Evolutionary conservation across 1,139 yeast genomes (phyloP).

Genomic region (Sugiyamaella paludigena): DNA sequence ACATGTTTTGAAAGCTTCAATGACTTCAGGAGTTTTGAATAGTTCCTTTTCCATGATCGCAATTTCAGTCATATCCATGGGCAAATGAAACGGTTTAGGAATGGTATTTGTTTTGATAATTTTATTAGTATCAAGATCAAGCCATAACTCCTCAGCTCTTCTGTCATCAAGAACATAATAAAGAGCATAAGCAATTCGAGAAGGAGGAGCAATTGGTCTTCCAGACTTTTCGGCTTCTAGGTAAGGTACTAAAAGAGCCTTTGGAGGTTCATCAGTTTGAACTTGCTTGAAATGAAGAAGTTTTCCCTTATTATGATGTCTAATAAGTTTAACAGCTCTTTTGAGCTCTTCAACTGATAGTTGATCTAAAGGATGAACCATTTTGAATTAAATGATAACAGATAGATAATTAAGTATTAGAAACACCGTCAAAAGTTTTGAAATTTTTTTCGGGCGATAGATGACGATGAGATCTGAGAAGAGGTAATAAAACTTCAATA

Average conservation of each 20-base stretch:
- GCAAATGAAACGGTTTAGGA: constrained; percentile 69
- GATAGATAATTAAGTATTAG: no score
- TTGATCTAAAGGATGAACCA: constrained; percentile 57
- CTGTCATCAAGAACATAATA: constrained; percentile 58
- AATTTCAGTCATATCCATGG: constrained; percentile 70
- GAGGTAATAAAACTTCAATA: no score
- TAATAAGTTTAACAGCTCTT: constrained; percentile 52
- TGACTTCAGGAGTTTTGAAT: constrained; percentile 67
- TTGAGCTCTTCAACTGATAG: constrained; percentile 64
- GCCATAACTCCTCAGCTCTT: constrained; percentile 68
- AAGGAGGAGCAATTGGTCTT: constrained; percentile 48
- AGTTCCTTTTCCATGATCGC: constrained; percentile 59
- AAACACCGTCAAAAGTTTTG: no score
- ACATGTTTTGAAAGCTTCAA: constrained; percentile 56
- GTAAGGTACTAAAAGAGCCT: constrained; percentile 65
- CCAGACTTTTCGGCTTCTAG: constrained; percentile 69
- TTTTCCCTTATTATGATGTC: constrained; percentile 48
- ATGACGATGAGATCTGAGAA: no score
- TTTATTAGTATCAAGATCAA: constrained; percentile 58
- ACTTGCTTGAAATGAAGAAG: constrained; percentile 66
- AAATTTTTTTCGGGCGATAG: no score
- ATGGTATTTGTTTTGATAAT: constrained; percentile 56
- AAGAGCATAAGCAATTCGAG: constrained; percentile 65
- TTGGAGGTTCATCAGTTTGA: constrained; percentile 80
- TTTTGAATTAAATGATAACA: background rate